A percentile compares a stretch with the other conserved stretches of the same genome.
Conservation (phyloP, 2,329 filamentous ascomycete species). For the Elsinoe necatrix region DNA sequence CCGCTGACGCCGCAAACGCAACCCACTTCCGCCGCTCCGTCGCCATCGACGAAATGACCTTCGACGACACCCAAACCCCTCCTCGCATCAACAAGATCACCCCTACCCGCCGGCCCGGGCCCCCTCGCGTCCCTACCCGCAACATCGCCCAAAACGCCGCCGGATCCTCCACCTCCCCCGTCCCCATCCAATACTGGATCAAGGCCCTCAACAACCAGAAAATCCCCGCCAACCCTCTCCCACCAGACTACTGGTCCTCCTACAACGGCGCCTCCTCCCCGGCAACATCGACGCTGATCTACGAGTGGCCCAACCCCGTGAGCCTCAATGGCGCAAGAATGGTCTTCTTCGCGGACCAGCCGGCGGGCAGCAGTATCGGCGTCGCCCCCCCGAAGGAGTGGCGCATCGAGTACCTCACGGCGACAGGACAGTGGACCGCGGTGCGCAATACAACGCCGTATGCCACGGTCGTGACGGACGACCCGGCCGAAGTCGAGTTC, state of each 20-base stretch:
- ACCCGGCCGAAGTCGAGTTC: not conserved
- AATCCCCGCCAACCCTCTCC: not conserved
- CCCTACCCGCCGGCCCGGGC: not conserved
- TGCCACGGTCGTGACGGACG: not conserved
- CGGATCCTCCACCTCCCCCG: not conserved
- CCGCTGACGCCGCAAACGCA: constrained; percentile 5
- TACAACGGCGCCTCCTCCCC: not conserved
- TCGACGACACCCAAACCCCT: constrained; percentile 7
- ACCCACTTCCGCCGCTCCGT: constrained; percentile 15
- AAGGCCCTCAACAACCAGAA: not conserved
- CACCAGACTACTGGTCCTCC: constrained; percentile 12
- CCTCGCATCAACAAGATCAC: constrained; percentile 12
- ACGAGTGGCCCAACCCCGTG: not conserved
- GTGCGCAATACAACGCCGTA: not conserved
- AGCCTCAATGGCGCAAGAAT: not conserved
- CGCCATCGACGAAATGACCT: constrained; percentile 13
- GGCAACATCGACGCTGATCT: not conserved
- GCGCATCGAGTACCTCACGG: constrained; percentile 4
- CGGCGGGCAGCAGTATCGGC: not conserved
- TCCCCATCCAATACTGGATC: not conserved
- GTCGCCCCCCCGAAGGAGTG: constrained; percentile 2
- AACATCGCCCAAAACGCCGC: not conserved
- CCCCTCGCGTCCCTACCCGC: not conserved
- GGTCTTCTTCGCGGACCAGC: constrained; percentile 12
- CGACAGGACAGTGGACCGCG: not conserved